A percentile compares a stretch with the other conserved stretches of the same genome.
Conservation (phyloP, 306 rosid species). For the Adenanthera pavonina region DNA sequence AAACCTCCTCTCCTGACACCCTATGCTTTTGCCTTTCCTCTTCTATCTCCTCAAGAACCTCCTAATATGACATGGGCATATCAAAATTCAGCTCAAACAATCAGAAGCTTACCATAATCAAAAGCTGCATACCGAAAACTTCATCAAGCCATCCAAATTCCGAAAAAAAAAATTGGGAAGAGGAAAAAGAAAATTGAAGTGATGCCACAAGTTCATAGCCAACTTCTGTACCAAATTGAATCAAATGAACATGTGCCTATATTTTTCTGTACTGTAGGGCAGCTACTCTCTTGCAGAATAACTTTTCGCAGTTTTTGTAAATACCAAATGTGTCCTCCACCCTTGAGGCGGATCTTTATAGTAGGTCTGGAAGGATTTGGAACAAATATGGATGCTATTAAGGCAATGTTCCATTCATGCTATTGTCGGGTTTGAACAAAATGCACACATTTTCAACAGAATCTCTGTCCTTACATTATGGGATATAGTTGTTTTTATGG, state of each 20-base stretch:
- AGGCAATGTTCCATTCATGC: conserved; percentile 1
- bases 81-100: conserved; percentile 37
- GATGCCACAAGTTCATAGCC: conserved; percentile 28
- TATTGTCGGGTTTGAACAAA: neutral
- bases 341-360: neutral
- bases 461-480: neutral
- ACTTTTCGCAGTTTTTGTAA: neutral
- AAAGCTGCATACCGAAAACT: conserved; percentile 6
- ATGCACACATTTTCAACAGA: conserved; percentile 1
- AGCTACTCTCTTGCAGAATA: neutral
- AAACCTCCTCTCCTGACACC: conserved; percentile 52
- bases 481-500: neutral
- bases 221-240: conserved; percentile 26
- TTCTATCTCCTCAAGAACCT: conserved; percentile 93
- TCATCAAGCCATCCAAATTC: conserved; percentile 36
- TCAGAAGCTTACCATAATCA: conserved; percentile 32
- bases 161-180: neutral
- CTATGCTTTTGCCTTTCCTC: conserved; percentile 71
- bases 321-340: neutral
- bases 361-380: neutral
- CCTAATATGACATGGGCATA: conserved; percentile 54
- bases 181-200: conserved; percentile 2
- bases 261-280: neutral
- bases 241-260: conserved; percentile 24
- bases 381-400: neutral